These are phyloP conservation scores for Ophiosphaerella herpotricha DNA, from an alignment of 2,329 filamentous ascomycete species.

Conservation along the genomic window DNA sequence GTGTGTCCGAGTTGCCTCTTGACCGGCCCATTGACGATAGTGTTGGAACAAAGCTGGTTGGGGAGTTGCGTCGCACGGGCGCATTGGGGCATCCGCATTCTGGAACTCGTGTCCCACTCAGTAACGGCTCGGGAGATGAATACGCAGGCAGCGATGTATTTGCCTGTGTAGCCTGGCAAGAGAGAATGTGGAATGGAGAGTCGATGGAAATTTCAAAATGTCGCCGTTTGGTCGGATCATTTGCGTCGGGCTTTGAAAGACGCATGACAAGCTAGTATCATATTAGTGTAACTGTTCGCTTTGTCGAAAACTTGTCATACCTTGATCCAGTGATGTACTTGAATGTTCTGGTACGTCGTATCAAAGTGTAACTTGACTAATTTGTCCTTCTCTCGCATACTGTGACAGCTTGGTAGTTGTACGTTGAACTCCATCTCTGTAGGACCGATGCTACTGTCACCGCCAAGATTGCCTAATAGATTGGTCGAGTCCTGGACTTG, in stretches of 20 bases:
- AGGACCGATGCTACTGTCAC: slow-evolving; percentile 78
- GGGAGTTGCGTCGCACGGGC: slow-evolving; percentile 55
- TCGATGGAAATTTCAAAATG: slow-evolving; percentile 98
- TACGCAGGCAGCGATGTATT: slow-evolving; percentile 88
- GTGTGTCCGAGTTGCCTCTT: slow-evolving; percentile 30
- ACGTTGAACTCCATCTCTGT: slow-evolving; percentile 96
- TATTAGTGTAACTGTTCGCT: slow-evolving; percentile 7
- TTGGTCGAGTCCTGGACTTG: slow-evolving; percentile 65
- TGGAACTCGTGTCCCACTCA: slow-evolving; percentile 42
- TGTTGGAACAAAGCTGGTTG: slow-evolving; percentile 59
- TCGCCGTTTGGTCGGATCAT: slow-evolving; percentile 76
- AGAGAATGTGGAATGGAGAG: slow-evolving; percentile 90
- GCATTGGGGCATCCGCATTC: slow-evolving; percentile 72
- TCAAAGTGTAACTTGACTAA: slow-evolving; percentile 76
- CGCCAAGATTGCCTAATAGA: slow-evolving; percentile 75
- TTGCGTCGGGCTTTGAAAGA: slow-evolving; percentile 79
- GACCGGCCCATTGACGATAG: slow-evolving; percentile 59
- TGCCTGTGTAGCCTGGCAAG: slow-evolving; percentile 88
- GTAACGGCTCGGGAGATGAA: slow-evolving; percentile 56
- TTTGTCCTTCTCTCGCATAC: slow-evolving; percentile 75
- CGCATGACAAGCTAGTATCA: slow-evolving; percentile 81
- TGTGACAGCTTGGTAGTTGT: slow-evolving; percentile 85
- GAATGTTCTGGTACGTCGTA: slow-evolving; percentile 90
- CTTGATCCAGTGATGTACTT: slow-evolving; percentile 97
- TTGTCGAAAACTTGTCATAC: slow-evolving; percentile 53